phyloP scores from a whole-genome alignment of 139 green algal genomes.

The Chlamydomonas urium region DNA sequence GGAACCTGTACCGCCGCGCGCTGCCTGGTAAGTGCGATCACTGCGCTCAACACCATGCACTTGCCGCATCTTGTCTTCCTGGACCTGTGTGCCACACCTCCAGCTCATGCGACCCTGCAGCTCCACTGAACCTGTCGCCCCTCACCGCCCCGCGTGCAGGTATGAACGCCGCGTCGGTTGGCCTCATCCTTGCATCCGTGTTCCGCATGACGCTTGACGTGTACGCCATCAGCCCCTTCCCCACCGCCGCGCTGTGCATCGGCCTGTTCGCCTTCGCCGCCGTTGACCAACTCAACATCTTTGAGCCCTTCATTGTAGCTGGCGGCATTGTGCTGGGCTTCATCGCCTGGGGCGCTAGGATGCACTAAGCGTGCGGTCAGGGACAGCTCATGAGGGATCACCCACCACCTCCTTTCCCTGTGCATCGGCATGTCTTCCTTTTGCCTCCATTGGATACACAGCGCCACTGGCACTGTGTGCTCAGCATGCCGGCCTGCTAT shows the following conservation, averaged over 20 bases:
- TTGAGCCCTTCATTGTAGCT: conserved; percentile 69
- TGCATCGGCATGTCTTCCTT: too few species aligned
- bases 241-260: conserved; percentile 63
- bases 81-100: too few species aligned
- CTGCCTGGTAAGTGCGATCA: conserved; percentile 26
- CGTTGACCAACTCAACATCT: conserved; percentile 58
- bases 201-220: conserved; percentile 75
- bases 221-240: conserved; percentile 52
- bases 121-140: not conserved
- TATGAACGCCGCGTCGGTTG: conserved; percentile 80
- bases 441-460: too few species aligned
- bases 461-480: too few species aligned
- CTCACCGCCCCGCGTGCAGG: too few species aligned
- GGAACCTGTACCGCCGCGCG: conserved; percentile 42
- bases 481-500: too few species aligned
- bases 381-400: too few species aligned
- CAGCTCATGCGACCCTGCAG: too few species aligned
- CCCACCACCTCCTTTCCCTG: too few species aligned
- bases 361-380: conserved; percentile 54
- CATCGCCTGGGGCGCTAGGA: conserved; percentile 55
- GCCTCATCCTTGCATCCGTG: conserved; percentile 82
- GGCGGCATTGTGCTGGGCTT: conserved; percentile 66
- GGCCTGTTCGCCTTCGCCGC: conserved; percentile 63
- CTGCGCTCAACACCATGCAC: conserved; percentile 66
- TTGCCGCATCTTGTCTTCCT: too few species aligned